Base-by-base conservation (phyloP, 2,329 filamentous ascomycete genomes). In the Nothophaeocryptopus gaeumannii region DNA sequence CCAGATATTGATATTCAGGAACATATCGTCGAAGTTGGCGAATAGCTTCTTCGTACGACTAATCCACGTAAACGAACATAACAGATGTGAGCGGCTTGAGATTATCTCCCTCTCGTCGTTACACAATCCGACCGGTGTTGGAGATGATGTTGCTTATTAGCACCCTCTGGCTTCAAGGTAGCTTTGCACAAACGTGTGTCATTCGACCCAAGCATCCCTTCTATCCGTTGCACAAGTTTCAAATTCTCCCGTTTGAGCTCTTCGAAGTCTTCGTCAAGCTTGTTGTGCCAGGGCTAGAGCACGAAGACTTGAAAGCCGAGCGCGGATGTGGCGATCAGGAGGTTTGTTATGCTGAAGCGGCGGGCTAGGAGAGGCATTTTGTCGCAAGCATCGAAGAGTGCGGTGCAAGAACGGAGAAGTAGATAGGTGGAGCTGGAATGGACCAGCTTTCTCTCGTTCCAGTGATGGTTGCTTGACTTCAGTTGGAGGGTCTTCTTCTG, bases 281-380 rank as follows among this genome's bases (percentile, higher is more conserved):
- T 56, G 37, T 47, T 52, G 35, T 62, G 60, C 60, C 60, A 62
- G 29, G 60, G 60, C n/a, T 62, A 62, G 14, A 62, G 41, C 0
- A 62, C 60, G 26, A 54, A 58, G 33, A 59, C 55, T 35, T 62
- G 60, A 33, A 62, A 62, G 10, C 55, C 53, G 2, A 62, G 41
- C 0, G 60, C 58, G 4, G 60, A 58, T 5, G 51, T 42, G 5
- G 58, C 59, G 43, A 62, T 58, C 20, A 58, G 38, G 39, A 62
- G 59, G 41, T 61, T 62, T 8, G 59, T 55, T 15, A 59, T 55
- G 30, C 31, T 53, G 55, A 53, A 62, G 16, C 58, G 56, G 53
- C 50, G 54, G 14, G 48, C 58, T 35, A 54, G 45, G 40, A 60
- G 45, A 30, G 58, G 55, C 59, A 61, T 61, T 2, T 49, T 47